Evolutionary conservation across 345 rosid genomes (phyloP), one percentile per base, ranked within the genome.

Genomic region (Firmiana major): DNA sequence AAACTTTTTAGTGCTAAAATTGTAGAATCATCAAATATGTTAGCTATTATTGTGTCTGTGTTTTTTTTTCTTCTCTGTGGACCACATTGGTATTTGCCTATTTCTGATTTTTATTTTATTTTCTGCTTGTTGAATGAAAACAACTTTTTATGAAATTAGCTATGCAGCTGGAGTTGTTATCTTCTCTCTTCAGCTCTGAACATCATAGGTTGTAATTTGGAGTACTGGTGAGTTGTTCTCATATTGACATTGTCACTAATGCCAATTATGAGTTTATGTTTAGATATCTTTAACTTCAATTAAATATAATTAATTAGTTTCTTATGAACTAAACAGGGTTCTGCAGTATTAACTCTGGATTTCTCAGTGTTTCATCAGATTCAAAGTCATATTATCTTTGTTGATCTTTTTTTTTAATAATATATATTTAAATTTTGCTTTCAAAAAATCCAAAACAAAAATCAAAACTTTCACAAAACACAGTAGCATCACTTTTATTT

Each of bases 1-100:
- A 13, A 45, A 45, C 79, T 55, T 77, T 80, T 73, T 49, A 48
- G 76, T 59, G 73, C 72, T 65, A 79, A 79, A 70, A 82, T 86
- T 78, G 80, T 58, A 79, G 65, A 81, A 80, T 77, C 54, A 80
- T 81, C 62, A 75, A 73, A 31, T 31, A 58, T 28, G 22, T 19
- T 16, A 6, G 59, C 49, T 58, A 48, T 80, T 62, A n/a, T 63
- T 75, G 70, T 64, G 28, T 45, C 3, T 31, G 34, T 31, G 1
- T 31, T 31, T 57, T 0, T 28, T 11, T 53, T 65, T 21, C 40
- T 46, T 1, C 16, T 17, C 6, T 26, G 57, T 69, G 87, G 90
- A 64, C 87, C 90, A 77, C 84, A 22, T 8, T 60, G 48, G 57
- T 75, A 28, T 24, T 81, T 71, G 75, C 80, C 70, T 42, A 77